These are phyloP conservation scores for Sanguinoderma infundibulare DNA, from an alignment of 1,284 basidiomycete species.

Conservation along the genomic window DNA sequence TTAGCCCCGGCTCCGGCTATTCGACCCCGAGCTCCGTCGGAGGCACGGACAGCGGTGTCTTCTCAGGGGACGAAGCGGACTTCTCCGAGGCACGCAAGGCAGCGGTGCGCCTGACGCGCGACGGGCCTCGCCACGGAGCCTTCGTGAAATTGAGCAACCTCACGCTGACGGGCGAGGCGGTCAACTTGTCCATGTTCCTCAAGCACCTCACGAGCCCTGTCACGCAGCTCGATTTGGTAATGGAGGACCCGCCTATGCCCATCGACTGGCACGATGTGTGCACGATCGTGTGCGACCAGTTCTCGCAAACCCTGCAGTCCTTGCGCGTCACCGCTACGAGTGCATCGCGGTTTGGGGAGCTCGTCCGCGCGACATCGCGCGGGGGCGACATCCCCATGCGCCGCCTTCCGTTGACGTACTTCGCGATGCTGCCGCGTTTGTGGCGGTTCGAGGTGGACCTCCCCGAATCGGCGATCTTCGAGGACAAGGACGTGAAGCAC, in stretches of 20 bases:
- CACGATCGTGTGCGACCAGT: conserved; percentile 61
- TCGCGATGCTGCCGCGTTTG: conserved; percentile 58
- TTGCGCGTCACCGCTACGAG: conserved; percentile 64
- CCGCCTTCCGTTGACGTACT: conserved; percentile 61
- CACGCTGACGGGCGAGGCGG: conserved; percentile 68
- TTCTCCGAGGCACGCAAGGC: conserved; percentile 73
- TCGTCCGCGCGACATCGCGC: conserved; percentile 67
- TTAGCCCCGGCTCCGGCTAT: conserved; percentile 62
- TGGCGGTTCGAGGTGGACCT: conserved; percentile 72
- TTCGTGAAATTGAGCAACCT: conserved; percentile 63
- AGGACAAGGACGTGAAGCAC: conserved; percentile 58
- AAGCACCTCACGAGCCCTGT: conserved; percentile 66
- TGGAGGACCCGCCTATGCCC: conserved; percentile 75
- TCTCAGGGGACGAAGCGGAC: conserved; percentile 74
- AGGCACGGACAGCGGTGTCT: conserved; percentile 74
- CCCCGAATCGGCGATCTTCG: conserved; percentile 71
- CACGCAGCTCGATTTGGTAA: conserved; percentile 66
- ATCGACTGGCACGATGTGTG: conserved; percentile 76
- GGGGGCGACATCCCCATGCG: conserved; percentile 48
- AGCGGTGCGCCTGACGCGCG: conserved; percentile 59
- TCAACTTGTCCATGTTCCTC: conserved; percentile 71
- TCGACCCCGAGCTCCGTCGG: conserved; percentile 68
- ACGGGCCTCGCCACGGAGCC: conserved; percentile 45
- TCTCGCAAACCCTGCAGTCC: conserved; percentile 59
- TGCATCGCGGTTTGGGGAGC: conserved; percentile 66